Evolutionary conservation across 257 asterid genomes (phyloP), one percentile per base, ranked within the genome.

Genomic region (Verbascum thapsus): DNA sequence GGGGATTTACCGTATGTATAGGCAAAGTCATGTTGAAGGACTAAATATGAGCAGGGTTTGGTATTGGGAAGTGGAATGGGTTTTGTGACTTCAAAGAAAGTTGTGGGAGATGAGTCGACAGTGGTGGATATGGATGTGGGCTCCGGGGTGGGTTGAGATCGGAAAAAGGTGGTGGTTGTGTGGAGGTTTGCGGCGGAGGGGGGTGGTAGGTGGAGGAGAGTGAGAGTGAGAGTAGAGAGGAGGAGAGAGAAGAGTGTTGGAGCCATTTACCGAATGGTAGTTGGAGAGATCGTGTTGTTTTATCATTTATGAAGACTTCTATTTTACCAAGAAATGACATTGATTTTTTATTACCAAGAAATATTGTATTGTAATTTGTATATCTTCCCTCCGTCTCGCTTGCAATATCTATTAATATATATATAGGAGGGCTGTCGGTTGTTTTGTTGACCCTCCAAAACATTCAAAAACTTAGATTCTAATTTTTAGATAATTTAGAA

Each of bases 1-100:
- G 95, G 95, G 63, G 90, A 69, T 50, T 80, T 72, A 4, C 78
- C 83, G 41, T 85, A 83, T 17, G 96, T 78, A 70, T 3, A 67
- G 15, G 61, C 90, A 57, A 88, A 88, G 40, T 86, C 86, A 55
- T 85, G 92, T 39, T 74, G 73, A 35, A 88, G 96, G 65, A 82
- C 37, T 1, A 69, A 18, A 37, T 85, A 63, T 0, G 91, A 81
- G 59, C 83, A 81, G 22, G 95, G 85, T 66, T 80, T 73, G 54
- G 84, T 64, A 13, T 79, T 68, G 71, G 91, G 89, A 19, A 83
- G 72, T 3, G 71, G 49, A 58, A 81, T 74, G 39, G 95, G 92
- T 51, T 75, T 83, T 7, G 85, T 81, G 71, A 85, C 90, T 66
- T 85, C 92, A 65, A 88, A 88, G 77, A 53, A 85, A 56, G 71